Base-by-base conservation (phyloP, 768 basidiomycete genomes). In the Phylloporus sp. region DNA sequence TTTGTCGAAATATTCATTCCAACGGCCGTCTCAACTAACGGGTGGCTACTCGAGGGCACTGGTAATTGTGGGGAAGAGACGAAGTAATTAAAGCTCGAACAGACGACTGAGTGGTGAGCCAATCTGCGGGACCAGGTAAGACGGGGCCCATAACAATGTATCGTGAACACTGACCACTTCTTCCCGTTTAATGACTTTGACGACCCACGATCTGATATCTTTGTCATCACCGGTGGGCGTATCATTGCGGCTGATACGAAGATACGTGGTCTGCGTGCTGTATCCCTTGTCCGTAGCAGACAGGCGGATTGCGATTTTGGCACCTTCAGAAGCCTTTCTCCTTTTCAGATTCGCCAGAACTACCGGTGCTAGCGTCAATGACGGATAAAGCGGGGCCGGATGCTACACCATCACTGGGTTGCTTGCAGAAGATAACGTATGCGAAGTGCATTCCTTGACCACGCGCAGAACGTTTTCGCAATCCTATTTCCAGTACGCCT, bases 131-230 rank as follows among this genome's bases (percentile, higher is more conserved):
- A n/a, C n/a, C n/a, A n/a, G n/a, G n/a, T n/a, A n/a, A n/a, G n/a
- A n/a, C n/a, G n/a, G n/a, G n/a, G n/a, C n/a, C 15, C 31, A 32
- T 13, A 2, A 22, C 22, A 16, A 41, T 45, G n/a, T 7, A 35
- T 34, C 18, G 39, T 43, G 47, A 46, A 41, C 50, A 53, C 79
- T 55, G 44, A 85, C 85, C 51, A 85, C 85, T 27, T 94, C 94
- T 68, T 97, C 94, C 35, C 94, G 80, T 67, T 94, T 89, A 50
- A 94, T 85, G 34, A 97, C 94, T 64, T 86, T 90, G 65, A 95
- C 90, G n/a, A 94, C 84, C 91, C 91, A 97, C 4, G 90, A 82
- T 35, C 88, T 73, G 12, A 74, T 73, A 59, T 91, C 85, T 31
- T 83, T 81, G 28, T 65, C 73, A 18, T 62, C 67, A 22, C 68